Conservation (phyloP, 176 grass and related monocot genomes). For the Zea luxurians region DNA sequence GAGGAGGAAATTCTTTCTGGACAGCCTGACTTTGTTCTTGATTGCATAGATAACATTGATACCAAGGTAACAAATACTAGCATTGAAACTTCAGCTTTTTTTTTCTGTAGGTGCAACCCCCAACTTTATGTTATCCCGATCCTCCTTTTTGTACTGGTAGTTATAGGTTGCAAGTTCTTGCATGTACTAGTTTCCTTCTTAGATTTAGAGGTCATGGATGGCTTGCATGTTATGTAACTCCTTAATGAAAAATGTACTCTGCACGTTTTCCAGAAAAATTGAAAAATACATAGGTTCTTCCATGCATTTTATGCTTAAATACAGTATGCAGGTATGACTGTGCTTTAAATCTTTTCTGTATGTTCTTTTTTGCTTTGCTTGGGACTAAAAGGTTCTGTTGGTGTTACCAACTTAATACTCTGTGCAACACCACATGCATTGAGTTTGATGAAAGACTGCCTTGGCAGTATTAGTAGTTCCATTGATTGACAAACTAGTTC, state of each 20-base stretch:
- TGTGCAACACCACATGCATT: constrained; percentile 12
- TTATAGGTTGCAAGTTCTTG: not conserved
- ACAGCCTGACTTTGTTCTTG: constrained; percentile 94
- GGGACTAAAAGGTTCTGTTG: not conserved
- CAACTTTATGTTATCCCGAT: not conserved
- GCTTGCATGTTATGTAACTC: not conserved
- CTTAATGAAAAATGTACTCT: not conserved
- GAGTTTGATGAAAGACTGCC: not conserved
- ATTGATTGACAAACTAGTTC: not conserved
- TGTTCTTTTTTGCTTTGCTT: constrained; percentile 26
- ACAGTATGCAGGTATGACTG: not conserved
- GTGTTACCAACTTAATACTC: not conserved
- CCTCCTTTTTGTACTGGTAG: not conserved
- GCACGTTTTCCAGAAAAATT: not conserved
- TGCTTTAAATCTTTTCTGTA: not conserved
- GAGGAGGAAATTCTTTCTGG: constrained; percentile 92
- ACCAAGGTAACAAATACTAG: constrained; percentile 63
- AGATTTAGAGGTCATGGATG: not conserved
- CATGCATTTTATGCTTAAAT: not conserved
- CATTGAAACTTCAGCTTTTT: not conserved
- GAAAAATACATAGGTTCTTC: constrained; percentile 5
- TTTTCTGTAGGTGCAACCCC: not conserved
- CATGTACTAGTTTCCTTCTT: not conserved
- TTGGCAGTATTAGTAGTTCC: not conserved
- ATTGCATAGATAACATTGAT: constrained; percentile 99